phyloP scores from a whole-genome alignment of 805 yeast genomes.

The Wickerhamiella alocasiicola region DNA sequence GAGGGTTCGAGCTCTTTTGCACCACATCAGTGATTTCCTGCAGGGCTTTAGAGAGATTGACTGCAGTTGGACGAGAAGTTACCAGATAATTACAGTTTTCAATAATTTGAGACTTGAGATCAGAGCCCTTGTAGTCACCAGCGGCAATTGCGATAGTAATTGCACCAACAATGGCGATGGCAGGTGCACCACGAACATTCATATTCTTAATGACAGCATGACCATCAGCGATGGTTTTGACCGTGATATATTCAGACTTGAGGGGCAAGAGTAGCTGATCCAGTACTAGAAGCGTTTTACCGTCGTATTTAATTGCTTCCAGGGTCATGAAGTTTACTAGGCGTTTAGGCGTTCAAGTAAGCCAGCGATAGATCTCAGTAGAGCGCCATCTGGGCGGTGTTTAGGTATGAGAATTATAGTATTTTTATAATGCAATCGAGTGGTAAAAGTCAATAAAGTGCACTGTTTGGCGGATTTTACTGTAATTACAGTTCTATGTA shows the following conservation, averaged over 20 bases:
- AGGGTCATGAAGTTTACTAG: no score
- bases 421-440: no score
- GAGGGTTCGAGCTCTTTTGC: constrained; percentile 23
- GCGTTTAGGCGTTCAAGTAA: no score
- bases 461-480: no score
- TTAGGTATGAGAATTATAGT: no score
- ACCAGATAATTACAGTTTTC: constrained; percentile 51
- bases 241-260: constrained; percentile 51
- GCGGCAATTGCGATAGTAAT: constrained; percentile 67
- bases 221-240: constrained; percentile 60
- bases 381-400: no score
- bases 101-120: constrained; percentile 19
- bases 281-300: constrained; percentile 42
- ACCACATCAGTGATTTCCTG: constrained; percentile 35
- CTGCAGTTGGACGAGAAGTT: constrained; percentile 89
- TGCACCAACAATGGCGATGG: constrained; percentile 90
- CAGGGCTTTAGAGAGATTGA: constrained; percentile 71
- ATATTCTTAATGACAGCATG: constrained; percentile 70
- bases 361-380: no score
- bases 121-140: constrained; percentile 9
- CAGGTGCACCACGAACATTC: constrained; percentile 98
- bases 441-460: no score
- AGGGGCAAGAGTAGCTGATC: constrained; percentile 82
- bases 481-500: no score
- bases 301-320: constrained; percentile 58